These are phyloP conservation scores for Odontarrhena argentea DNA, from an alignment of 345 rosid genomes.

Conservation along the genomic window DNA sequence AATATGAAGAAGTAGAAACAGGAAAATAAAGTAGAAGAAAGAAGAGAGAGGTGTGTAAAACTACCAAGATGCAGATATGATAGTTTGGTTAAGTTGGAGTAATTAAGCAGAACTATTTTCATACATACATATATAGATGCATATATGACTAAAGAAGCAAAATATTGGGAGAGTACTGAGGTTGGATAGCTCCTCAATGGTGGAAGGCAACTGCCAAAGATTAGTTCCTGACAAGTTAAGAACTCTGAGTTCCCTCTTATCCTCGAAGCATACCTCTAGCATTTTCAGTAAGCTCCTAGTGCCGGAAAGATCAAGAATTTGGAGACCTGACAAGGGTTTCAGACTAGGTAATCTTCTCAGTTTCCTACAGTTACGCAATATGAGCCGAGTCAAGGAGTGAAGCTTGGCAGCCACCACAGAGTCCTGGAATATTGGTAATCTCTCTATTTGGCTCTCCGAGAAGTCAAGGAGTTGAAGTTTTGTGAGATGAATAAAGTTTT, in stretches of 20 bases:
- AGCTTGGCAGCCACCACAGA: background rate
- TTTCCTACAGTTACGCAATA: slow-evolving; percentile 32
- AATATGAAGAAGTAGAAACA: too few species aligned
- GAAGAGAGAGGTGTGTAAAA: too few species aligned
- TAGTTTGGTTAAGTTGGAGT: too few species aligned
- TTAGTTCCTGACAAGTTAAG: slow-evolving; percentile 51
- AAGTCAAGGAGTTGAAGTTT: slow-evolving; percentile 54
- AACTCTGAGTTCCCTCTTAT: too few species aligned
- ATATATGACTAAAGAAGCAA: too few species aligned
- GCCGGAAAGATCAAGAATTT: slow-evolving; percentile 54
- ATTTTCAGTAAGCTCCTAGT: slow-evolving; percentile 41
- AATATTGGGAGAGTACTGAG: slow-evolving; percentile 30
- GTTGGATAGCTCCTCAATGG: slow-evolving; percentile 25
- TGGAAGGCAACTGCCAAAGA: slow-evolving; percentile 40
- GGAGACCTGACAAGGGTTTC: too few species aligned
- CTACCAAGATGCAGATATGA: too few species aligned
- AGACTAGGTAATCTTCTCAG: slow-evolving; percentile 36
- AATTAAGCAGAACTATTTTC: too few species aligned
- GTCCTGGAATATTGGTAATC: too few species aligned
- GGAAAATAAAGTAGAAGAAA: too few species aligned
- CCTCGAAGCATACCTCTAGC: too few species aligned
- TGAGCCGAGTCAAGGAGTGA: slow-evolving; percentile 36
- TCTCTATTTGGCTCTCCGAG: slow-evolving; percentile 46
- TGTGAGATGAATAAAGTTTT: slow-evolving; percentile 38
- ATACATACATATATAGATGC: too few species aligned